phyloP scores from a whole-genome alignment of 1,284 basidiomycete genomes.

The Heterobasidion occidentale region DNA sequence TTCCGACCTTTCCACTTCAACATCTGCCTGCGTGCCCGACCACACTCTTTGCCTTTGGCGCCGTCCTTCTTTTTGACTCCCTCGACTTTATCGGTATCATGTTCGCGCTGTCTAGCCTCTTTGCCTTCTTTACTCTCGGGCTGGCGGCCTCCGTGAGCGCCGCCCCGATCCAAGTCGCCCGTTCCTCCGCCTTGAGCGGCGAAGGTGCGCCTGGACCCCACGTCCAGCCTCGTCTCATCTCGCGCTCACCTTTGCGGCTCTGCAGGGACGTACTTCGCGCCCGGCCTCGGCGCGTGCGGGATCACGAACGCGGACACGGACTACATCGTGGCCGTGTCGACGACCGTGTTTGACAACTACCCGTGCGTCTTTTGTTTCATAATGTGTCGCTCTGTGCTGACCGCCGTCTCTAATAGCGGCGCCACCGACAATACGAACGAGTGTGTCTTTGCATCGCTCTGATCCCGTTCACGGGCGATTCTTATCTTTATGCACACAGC shows the following conservation, averaged over 20 bases:
- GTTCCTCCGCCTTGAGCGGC: neutral
- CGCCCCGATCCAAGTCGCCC: neutral
- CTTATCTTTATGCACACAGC: slow-evolving; percentile 8
- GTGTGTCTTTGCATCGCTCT: neutral
- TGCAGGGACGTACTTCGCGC: slow-evolving; percentile 20
- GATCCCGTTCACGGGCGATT: no score
- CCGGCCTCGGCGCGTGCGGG: slow-evolving; percentile 31
- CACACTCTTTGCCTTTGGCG: neutral
- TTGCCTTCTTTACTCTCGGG: neutral
- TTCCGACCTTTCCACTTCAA: no score
- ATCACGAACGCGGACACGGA: slow-evolving; percentile 20
- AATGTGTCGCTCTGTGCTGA: neutral
- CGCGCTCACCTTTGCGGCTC: neutral
- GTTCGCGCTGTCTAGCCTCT: neutral
- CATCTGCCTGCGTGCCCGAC: neutral
- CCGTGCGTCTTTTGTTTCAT: slow-evolving; percentile 15
- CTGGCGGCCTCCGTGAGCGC: neutral
- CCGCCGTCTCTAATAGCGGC: neutral
- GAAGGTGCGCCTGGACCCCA: neutral
- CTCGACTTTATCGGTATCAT: neutral
- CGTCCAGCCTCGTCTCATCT: neutral
- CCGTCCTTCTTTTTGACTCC: neutral
- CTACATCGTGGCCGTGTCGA: slow-evolving; percentile 25
- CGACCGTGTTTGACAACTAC: slow-evolving; percentile 22
- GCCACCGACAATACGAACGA: neutral